These are phyloP conservation scores for Monosiga brevicollis DNA, from an alignment of 78 protist species.

Conservation along the genomic window DNA sequence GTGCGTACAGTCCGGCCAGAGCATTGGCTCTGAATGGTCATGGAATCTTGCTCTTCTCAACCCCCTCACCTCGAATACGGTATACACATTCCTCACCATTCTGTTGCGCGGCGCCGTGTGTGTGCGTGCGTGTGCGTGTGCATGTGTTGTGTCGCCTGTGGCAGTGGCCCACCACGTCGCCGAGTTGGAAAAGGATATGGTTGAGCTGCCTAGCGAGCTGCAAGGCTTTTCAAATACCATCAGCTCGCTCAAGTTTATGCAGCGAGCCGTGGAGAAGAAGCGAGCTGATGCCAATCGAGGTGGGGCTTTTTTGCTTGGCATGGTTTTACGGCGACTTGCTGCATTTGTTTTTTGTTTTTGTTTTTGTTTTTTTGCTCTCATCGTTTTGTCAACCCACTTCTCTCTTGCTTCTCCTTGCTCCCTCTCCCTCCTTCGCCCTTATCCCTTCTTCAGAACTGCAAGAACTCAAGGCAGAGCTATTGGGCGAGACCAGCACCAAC, in stretches of 20 bases:
- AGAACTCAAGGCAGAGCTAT: neutral
- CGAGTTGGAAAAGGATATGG: neutral
- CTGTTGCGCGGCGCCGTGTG: no score
- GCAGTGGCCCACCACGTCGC: neutral
- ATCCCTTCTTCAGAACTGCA: neutral
- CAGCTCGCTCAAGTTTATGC: neutral
- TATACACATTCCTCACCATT: no score
- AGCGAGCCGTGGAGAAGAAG: conserved; percentile 1
- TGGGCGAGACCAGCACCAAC: neutral
- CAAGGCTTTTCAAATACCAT: neutral
- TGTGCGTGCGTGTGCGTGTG: no score
- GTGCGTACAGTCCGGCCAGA: no score
- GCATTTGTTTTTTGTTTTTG: neutral
- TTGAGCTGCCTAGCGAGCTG: neutral
- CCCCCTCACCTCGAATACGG: no score
- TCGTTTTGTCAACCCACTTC: neutral
- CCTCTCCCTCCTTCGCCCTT: neutral
- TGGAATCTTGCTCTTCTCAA: no score
- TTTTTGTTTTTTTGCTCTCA: neutral
- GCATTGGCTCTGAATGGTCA: no score
- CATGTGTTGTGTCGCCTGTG: neutral
- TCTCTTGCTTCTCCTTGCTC: neutral
- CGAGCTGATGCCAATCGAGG: neutral
- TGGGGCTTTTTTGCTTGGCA: neutral
- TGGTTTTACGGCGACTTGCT: neutral